Evolutionary conservation across 108 stramenopile genomes (phyloP).

Genomic region (Cyclostephanos invisitatus): DNA sequence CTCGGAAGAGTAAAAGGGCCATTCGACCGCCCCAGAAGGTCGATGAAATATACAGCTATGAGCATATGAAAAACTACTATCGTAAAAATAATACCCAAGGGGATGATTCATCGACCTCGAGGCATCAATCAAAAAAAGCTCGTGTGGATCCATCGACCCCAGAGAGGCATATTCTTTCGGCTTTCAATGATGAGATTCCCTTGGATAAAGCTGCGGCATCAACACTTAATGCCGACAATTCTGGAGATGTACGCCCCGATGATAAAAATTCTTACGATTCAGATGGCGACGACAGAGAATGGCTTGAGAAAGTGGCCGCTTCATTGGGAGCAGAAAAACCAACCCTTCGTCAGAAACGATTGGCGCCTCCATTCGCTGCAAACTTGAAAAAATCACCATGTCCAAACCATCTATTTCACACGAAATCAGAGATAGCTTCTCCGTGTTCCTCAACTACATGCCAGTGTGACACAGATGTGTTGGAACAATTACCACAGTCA

Average conservation of each 20-base stretch:
- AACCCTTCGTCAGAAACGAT: conserved; percentile 8
- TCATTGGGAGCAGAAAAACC: conserved; percentile 26
- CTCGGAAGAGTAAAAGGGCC: conserved; percentile 5
- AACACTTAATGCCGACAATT: conserved; percentile 9
- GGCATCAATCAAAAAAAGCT: conserved; percentile 1
- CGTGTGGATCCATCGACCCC: conserved; percentile 1
- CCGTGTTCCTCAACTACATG: conserved; percentile 7
- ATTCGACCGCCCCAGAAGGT: background rate
- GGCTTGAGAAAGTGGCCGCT: conserved; percentile 44
- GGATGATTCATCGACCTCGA: background rate
- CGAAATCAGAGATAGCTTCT: conserved; percentile 5
- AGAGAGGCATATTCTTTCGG: conserved; percentile 16
- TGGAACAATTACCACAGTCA: conserved; percentile 8
- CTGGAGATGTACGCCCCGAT: background rate
- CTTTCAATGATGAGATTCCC: conserved; percentile 29
- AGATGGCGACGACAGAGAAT: conserved; percentile 28
- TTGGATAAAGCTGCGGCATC: conserved; percentile 45
- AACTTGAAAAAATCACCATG: background rate
- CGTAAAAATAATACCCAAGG: background rate
- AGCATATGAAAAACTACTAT: background rate
- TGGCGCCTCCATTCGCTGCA: conserved; percentile 2
- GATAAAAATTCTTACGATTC: background rate
- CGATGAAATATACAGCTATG: conserved; percentile 12
- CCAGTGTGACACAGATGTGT: background rate
- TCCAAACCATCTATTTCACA: background rate